Conservation (phyloP, 2,329 filamentous ascomycete genomes). For the Alternaria consortialis region DNA sequence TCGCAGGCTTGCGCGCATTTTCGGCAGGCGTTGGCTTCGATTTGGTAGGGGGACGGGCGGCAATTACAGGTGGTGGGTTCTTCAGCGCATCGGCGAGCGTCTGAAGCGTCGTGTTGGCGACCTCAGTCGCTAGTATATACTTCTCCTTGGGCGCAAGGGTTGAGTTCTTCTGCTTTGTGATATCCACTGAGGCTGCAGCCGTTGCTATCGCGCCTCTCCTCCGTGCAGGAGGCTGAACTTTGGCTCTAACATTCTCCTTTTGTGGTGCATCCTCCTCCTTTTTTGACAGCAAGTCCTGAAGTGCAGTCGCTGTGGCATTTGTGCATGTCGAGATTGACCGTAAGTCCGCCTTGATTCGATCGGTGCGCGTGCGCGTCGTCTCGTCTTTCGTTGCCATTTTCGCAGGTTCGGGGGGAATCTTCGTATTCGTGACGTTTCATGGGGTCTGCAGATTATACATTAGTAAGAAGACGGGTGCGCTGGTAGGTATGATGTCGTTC, state of each 20-base stretch:
- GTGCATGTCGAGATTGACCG: conserved; percentile 60
- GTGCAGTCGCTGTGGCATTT: conserved; percentile 55
- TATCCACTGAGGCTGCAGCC: conserved; percentile 43
- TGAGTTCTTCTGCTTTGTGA: conserved; percentile 46
- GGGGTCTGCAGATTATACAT: conserved; percentile 41
- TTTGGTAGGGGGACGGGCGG: conserved; percentile 26
- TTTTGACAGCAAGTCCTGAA: conserved; percentile 57
- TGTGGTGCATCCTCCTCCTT: conserved; percentile 45
- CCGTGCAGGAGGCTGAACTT: conserved; percentile 34
- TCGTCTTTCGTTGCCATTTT: conserved; percentile 43
- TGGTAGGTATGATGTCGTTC: conserved; percentile 20
- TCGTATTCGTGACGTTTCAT: conserved; percentile 22
- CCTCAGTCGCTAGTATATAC: conserved; percentile 73
- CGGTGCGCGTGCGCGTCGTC: conserved; percentile 56
- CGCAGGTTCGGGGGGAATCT: neutral
- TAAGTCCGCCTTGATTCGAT: conserved; percentile 60
- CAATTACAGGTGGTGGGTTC: conserved; percentile 38
- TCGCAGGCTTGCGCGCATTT: conserved; percentile 32
- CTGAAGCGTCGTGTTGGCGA: conserved; percentile 76
- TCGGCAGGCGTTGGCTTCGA: conserved; percentile 37
- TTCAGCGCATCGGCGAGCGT: conserved; percentile 73
- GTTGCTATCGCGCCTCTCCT: conserved; percentile 45
- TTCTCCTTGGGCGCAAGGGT: conserved; percentile 66
- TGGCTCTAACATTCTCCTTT: conserved; percentile 46
- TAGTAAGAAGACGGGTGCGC: conserved; percentile 27